A percentile compares a stretch with the other conserved stretches of the same genome.
phyloP scores from a whole-genome alignment of 345 rosid genomes.

The Salix arbutifolia region DNA sequence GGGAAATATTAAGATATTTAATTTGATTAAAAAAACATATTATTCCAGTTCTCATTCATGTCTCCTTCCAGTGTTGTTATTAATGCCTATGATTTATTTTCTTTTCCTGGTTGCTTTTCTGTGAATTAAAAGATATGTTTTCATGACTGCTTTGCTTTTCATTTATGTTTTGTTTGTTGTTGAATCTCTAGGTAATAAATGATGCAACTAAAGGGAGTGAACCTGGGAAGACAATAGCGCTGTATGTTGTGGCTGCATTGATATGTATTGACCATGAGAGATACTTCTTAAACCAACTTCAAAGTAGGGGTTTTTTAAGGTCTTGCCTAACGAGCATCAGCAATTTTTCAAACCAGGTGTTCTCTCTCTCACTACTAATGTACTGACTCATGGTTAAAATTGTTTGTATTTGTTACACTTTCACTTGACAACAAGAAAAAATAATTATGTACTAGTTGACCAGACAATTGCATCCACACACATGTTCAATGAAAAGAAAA shows the following conservation, averaged over 20 bases:
- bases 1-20: background rate
- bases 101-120: background rate
- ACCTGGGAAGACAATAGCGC: conserved; percentile 81
- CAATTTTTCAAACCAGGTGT: conserved; percentile 66
- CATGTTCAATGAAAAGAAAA: background rate
- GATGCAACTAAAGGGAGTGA: conserved; percentile 91
- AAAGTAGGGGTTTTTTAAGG: conserved; percentile 85
- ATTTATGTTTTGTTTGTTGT: conserved; percentile 12
- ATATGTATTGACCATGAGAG: conserved; percentile 80
- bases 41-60: background rate
- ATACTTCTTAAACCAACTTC: conserved; percentile 85
- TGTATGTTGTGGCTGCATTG: conserved; percentile 82
- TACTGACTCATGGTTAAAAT: background rate
- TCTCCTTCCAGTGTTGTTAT: background rate
- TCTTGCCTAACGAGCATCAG: conserved; percentile 68
- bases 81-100: background rate
- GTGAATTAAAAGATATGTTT: background rate
- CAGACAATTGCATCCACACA: background rate
- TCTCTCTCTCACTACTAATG: background rate
- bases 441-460: too few species aligned
- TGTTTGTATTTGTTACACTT: background rate
- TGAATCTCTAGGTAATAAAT: conserved; percentile 60
- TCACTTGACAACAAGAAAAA: background rate
- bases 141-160: background rate
- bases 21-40: background rate